These are phyloP conservation scores for Celoporthe dispersa DNA, from an alignment of 2,329 filamentous ascomycete species.

Conservation along the genomic window DNA sequence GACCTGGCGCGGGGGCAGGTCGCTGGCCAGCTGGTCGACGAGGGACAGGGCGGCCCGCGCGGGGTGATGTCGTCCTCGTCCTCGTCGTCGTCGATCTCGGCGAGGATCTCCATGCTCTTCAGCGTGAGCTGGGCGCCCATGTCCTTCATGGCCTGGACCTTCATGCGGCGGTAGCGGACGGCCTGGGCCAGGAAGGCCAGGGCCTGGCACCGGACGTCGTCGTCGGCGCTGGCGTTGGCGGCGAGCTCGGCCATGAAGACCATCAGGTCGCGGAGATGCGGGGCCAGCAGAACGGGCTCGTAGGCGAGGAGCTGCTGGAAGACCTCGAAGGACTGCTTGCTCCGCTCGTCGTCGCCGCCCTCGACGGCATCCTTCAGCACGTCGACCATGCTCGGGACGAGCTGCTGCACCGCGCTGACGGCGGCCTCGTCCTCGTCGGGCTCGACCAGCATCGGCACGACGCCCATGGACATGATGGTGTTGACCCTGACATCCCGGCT, in stretches of 20 bases:
- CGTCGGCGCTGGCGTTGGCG: constrained; percentile 74
- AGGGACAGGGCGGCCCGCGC: constrained; percentile 83
- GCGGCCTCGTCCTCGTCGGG: constrained; percentile 80
- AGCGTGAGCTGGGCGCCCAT: constrained; percentile 86
- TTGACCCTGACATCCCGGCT: constrained; percentile 94
- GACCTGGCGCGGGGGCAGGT: constrained; percentile 90
- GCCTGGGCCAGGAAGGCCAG: constrained; percentile 93
- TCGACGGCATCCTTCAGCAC: constrained; percentile 86
- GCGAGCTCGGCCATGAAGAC: constrained; percentile 93
- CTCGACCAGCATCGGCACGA: constrained; percentile 85
- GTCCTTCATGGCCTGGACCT: constrained; percentile 85
- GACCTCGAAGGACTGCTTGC: constrained; percentile 90
- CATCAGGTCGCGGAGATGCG: constrained; percentile 87
- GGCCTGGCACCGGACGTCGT: constrained; percentile 87
- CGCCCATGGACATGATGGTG: constrained; percentile 87
- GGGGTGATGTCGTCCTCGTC: constrained; percentile 88
- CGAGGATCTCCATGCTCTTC: constrained; percentile 86
- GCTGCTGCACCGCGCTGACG: constrained; percentile 74
- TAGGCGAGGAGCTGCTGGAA: constrained; percentile 95
- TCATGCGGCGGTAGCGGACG: constrained; percentile 90
- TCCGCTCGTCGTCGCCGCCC: constrained; percentile 80
- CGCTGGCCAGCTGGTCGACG: constrained; percentile 85
- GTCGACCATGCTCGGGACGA: constrained; percentile 85
- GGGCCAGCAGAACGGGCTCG: constrained; percentile 80
- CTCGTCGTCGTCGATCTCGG: constrained; percentile 80